Base-by-base conservation (phyloP, 805 yeast genomes). In the Wickerhamiella slavikovae region DNA sequence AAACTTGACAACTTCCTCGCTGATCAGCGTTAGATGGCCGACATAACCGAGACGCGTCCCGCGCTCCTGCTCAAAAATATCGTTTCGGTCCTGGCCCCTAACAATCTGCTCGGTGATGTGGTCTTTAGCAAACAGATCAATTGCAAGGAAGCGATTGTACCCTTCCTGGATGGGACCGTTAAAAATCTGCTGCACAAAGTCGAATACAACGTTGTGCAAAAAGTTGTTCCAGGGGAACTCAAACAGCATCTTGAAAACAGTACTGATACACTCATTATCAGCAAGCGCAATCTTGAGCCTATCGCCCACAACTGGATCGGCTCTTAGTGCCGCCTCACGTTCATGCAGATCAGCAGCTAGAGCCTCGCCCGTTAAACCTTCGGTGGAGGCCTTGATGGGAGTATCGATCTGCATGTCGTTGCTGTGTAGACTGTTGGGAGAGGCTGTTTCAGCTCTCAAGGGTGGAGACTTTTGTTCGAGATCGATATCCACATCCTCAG, bases 161-260 rank as follows among this genome's bases (percentile, higher is more conserved):
- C 93, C 85, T 35, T 74, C 66, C 38, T 78, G 85, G 61, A 73
- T 65, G 25, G 73, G 66, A 1, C 94, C 96, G 50, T 80, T 82
- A 49, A 89, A 66, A 13, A 89, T 70, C 49, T 89, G 99, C 51
- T 89, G 99, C 19, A 89, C 74, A 37, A 89, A 68, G 53, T 89
- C 99, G 59, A 85, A 89, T 6, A 89, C 93, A 34, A 89, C 98
- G 45, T 85, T 89, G 52, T 89, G 98, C 59, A 89, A 65, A 46
- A 89, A 89, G 47, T 89, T 89, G 50, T 89, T 89, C 96, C 96
- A 89, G 5, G 96, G 94, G 51, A 72, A 80, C 36, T 64, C 57
- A 51, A 83, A 71, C 45, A 89, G 79, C 62, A 76, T 69, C 17
- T 63, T 53, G 16, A 82, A 54, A n/a, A 83, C 71, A 15, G 68